Evolutionary conservation across 2,329 filamentous ascomycete genomes (phyloP).

Genomic region (Decorospora gaudefroyi): DNA sequence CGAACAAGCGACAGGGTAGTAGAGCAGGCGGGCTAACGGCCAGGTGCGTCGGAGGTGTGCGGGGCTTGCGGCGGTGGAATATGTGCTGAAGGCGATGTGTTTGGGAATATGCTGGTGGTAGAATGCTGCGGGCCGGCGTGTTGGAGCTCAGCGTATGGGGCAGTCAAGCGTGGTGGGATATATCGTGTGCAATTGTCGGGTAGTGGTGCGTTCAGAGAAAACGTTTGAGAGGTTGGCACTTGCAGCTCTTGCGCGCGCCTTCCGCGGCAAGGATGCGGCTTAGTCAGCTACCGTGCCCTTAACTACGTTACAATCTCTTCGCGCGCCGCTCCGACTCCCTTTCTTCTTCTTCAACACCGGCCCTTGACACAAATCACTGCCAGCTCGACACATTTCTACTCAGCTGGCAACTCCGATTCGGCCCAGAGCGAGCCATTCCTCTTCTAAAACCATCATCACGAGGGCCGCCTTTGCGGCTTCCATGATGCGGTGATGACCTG

Average conservation of each 20-base stretch:
- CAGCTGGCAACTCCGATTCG: slow-evolving; percentile 71
- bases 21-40: slow-evolving; percentile 33
- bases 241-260: slow-evolving; percentile 29
- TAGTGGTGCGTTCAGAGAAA: slow-evolving; percentile 33
- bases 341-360: slow-evolving; percentile 53
- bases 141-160: too few species aligned
- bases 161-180: too few species aligned
- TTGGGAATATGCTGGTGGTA: slow-evolving; percentile 7
- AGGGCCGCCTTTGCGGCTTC: slow-evolving; percentile 64
- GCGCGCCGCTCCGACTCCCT: slow-evolving; percentile 16
- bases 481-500: slow-evolving; percentile 73
- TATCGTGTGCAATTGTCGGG: slow-evolving; percentile 9
- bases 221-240: slow-evolving; percentile 36
- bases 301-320: slow-evolving; percentile 32
- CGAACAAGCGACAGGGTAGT: slow-evolving; percentile 41
- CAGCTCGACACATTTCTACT: slow-evolving; percentile 61
- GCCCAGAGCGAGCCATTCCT: slow-evolving; percentile 70
- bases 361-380: slow-evolving; percentile 77
- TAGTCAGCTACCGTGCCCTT: slow-evolving; percentile 19
- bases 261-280: slow-evolving; percentile 22
- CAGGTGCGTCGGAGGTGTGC: slow-evolving; percentile 14
- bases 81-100: slow-evolving; percentile 6
- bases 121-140: slow-evolving; percentile 8
- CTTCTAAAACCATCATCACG: slow-evolving; percentile 84
- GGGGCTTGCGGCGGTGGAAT: slow-evolving; percentile 12